These are phyloP conservation scores for Tetrahymena elliotti DNA, from an alignment of 73 alveolate genomes.

Conservation along the genomic window DNA sequence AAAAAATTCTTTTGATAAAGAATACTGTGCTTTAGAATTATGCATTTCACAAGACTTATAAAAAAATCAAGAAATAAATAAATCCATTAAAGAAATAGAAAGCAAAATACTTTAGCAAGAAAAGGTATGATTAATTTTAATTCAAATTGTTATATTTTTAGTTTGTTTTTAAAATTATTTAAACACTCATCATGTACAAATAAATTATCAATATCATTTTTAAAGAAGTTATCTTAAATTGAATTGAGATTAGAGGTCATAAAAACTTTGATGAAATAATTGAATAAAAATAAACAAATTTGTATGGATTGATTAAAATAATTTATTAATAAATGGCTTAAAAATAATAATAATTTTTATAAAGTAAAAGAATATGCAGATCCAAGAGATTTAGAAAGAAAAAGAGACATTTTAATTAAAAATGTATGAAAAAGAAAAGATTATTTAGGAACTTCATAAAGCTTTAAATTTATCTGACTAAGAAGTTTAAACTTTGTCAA, in stretches of 20 bases:
- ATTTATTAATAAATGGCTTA: too few species aligned
- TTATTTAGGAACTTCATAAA: neutral
- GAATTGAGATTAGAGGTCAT: too few species aligned
- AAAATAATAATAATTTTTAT: neutral
- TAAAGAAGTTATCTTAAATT: too few species aligned
- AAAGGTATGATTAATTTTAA: too few species aligned
- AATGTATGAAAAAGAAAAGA: neutral
- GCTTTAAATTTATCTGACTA: neutral
- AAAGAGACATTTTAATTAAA: neutral
- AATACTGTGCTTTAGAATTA: neutral
- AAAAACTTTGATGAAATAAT: too few species aligned
- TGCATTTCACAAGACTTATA: neutral
- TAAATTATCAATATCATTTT: too few species aligned
- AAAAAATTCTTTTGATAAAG: neutral
- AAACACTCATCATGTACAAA: too few species aligned
- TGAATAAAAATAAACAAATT: too few species aligned
- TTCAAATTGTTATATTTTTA: too few species aligned
- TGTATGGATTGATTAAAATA: too few species aligned
- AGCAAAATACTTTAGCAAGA: neutral
- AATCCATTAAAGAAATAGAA: neutral
- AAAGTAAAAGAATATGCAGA: neutral
- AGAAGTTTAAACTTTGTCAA: neutral
- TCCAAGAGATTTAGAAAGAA: neutral
- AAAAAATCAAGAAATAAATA: neutral
- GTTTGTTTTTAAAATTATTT: too few species aligned